phyloP scores from a whole-genome alignment of 2,329 filamentous ascomycete genomes.

The Akanthomyces muscarius region DNA sequence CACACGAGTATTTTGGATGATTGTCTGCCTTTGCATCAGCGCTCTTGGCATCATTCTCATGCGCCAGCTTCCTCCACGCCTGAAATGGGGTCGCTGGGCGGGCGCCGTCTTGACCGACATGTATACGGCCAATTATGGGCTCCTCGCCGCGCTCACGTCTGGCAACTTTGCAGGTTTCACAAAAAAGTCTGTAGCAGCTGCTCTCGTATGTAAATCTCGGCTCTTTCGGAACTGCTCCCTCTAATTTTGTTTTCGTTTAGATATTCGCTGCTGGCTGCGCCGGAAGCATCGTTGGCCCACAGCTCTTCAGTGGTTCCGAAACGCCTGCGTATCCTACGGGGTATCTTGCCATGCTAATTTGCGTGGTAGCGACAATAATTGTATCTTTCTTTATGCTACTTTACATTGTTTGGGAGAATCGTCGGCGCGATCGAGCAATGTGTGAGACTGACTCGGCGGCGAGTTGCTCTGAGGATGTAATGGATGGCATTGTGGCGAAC shows the following conservation, averaged over 20 bases:
- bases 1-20: slow-evolving; percentile 26
- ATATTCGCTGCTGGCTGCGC: slow-evolving; percentile 56
- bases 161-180: slow-evolving; percentile 58
- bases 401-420: neutral
- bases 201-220: slow-evolving; percentile 35
- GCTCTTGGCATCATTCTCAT: slow-evolving; percentile 25
- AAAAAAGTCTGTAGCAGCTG: slow-evolving; percentile 55
- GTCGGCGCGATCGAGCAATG: slow-evolving; percentile 19
- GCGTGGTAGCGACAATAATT: slow-evolving; percentile 40
- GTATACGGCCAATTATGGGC: slow-evolving; percentile 20
- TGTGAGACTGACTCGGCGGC: slow-evolving; percentile 52
- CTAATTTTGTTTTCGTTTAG: neutral
- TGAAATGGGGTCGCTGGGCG: slow-evolving; percentile 14
- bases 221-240: fast-evolving
- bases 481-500: slow-evolving; percentile 40
- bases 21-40: slow-evolving; percentile 21
- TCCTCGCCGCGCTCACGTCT: slow-evolving; percentile 51
- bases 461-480: slow-evolving; percentile 7
- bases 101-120: neutral
- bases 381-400: slow-evolving; percentile 41
- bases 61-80: slow-evolving; percentile 12
- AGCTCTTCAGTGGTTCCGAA: slow-evolving; percentile 55
- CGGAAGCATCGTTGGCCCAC: slow-evolving; percentile 59
- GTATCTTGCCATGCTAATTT: slow-evolving; percentile 58
- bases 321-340: slow-evolving; percentile 58